Base-by-base conservation (phyloP, 2,329 filamentous ascomycete genomes). In the Cercospora janseana region DNA sequence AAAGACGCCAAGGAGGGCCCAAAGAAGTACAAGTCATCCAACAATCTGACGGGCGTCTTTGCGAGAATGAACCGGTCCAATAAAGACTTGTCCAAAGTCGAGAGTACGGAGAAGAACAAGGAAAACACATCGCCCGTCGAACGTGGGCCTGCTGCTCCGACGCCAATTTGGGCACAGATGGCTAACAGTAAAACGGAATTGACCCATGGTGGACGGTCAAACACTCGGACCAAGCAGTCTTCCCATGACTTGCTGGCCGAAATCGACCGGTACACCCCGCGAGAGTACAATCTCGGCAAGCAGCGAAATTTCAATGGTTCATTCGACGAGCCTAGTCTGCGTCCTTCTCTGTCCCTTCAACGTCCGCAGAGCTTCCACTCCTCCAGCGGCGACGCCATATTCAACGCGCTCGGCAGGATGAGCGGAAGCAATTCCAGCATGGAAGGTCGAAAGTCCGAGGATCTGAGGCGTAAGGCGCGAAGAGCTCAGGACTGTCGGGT, bases 111-210 rank as follows among this genome's bases (percentile, higher is more conserved):
- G 21, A 85, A 80, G 62, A 85, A 92, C 67, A 95, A 95, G 70
- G 90, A 95, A 69, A 95, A 95, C 66, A 79, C 78, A 46, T 84
- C 80, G 24, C 88, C 87, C 3, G 73, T 76, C 1, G 51, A 73
- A 3, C 44, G 40, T 13, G 66, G 72, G 9, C 63, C 69, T 6
- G 66, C 68, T 12, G 70, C 73, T 42, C 63, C 70, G 16, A 82
- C 86, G 2, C 89, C 91, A 18, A 90, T 92, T 49, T 95, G 88
- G 76, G 81, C 87, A 10, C 85, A 93, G 62, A 93, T 92, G 65
- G 71, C 77, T 49, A 70, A 72, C 32, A 63, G 67, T 37, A 43
- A 54, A 28, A 40, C 49, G 26, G 46, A 47, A 10, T 29, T 56
- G 15, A 4, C 10, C 58, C 20, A 58, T 61, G 32, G 48, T n/a